Base-by-base conservation (phyloP, 2,329 filamentous ascomycete species). In the Ceratocystis huliohia region DNA sequence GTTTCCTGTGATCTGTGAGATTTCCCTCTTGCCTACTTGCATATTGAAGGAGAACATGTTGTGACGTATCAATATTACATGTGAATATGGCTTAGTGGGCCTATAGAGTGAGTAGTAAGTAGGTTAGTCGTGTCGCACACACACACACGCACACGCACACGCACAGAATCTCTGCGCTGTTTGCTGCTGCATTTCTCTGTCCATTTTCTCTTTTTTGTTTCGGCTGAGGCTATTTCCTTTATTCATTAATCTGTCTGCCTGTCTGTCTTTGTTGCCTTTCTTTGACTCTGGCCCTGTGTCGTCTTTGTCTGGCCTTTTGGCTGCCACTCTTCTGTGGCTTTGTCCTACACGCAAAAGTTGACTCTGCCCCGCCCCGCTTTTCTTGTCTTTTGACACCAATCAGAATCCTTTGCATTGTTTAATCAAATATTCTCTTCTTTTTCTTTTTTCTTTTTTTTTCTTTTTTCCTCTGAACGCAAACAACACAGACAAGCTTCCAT, bases 331-430 rank as follows among this genome's bases (percentile, higher is more conserved):
- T 50, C n/a, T 22, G n/a, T 50, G n/a, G 46, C 46, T 22, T 61
- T 66, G 59, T 53, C 15, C 61, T 66, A 41, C 53, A 64, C 41
- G 33, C 44, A 45, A 46, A 37, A 37, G 33, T 8, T 7, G 30
- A 37, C 33, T 37, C 37, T 13, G n/a, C 63, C 15, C 45, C 20
- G 44, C 46, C 48, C 65, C 53, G 20, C 30, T 37, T 61, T 64
- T 63, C 30, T 53, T 64, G 45, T 33, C 61, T 44, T 37, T 28
- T 57, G 53, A 33, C 53, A 57, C 53, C 53, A 57, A 57, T 2
- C 56, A 63, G 64, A 46, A 56, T 57, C 37, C 48, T 57, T 46
- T 64, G 33, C n/a, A 48, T 53, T 48, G 37, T 46, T 44, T 25
- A 20, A n/a, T 33, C n/a, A 28, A 28, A 57, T 8, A 22, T 57